Conservation (phyloP, 768 basidiomycete genomes). For the Agrocybe pediades region DNA sequence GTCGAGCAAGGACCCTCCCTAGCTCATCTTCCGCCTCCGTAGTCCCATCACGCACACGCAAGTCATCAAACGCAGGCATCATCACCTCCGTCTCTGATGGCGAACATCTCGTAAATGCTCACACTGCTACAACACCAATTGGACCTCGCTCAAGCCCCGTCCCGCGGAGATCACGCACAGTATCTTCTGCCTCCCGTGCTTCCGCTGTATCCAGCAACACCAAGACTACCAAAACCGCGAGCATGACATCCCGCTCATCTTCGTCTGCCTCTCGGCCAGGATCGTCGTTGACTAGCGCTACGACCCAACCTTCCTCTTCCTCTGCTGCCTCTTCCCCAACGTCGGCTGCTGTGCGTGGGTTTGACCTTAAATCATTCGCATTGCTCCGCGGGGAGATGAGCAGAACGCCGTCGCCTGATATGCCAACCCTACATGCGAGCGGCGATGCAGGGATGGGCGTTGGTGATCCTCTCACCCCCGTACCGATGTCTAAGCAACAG, state of each 20-base stretch:
- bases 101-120: slow-evolving; percentile 14
- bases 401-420: slow-evolving; percentile 44
- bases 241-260: slow-evolving; percentile 11
- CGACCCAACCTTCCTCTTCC: background rate
- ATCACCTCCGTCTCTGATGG: slow-evolving; percentile 18
- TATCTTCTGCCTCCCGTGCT: slow-evolving; percentile 29
- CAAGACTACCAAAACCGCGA: slow-evolving; percentile 5
- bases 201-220: slow-evolving; percentile 12
- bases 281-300: slow-evolving; percentile 10
- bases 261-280: too few relatives aligned
- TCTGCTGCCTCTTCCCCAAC: too few relatives aligned
- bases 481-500: slow-evolving; percentile 24
- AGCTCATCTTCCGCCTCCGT: slow-evolving; percentile 7
- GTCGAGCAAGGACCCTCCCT: slow-evolving; percentile 30
- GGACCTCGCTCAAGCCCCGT: slow-evolving; percentile 16
- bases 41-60: slow-evolving; percentile 23
- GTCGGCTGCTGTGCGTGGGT: too few relatives aligned
- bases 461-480: slow-evolving; percentile 34
- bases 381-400: slow-evolving; percentile 14
- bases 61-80: slow-evolving; percentile 18
- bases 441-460: too few relatives aligned
- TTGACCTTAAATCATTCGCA: background rate
- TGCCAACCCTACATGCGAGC: slow-evolving; percentile 35
- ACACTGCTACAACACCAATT: too few relatives aligned
- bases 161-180: slow-evolving; percentile 21